Evolutionary conservation across 2,329 filamentous ascomycete genomes (phyloP), one percentile per base, ranked within the genome.

Genomic region (Cladosporium sp.): DNA sequence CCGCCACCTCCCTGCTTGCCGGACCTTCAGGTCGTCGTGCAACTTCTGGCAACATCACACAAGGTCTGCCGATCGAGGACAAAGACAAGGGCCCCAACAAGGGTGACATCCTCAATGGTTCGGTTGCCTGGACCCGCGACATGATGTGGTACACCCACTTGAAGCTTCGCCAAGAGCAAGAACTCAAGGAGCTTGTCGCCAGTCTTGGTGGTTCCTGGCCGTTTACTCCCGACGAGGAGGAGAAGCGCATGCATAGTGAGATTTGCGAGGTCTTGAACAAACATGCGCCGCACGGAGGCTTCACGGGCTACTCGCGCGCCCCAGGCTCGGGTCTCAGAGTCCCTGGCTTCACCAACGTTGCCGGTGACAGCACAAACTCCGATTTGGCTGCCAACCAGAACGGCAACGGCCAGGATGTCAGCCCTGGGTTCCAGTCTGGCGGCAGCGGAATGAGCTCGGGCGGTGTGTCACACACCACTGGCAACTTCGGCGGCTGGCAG

Each of bases 1-100:
- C 89, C 44, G 90, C 90, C 19, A 95, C 91, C 0, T 95, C 91
- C 1, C 82, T 93, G 41, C 80, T 96, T 52, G 91, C 90, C 48
- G 90, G 89, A 13, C 88, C 88, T 19, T 87, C 85, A 58, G 90
- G 89, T 38, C 82, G 90, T 58, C 84, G 91, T 57, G 90, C 90
- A 31, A 62, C 64, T 9, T 82, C 86, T 32, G 83, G 85, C 35
- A 95, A 87, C 66, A 96, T 96, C 63, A 95, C 90, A 5, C 92
- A 92, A 59, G 90, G 91, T 11, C 79, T 97, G 31, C 92, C 93
- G 0, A 81, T 95, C 34, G 93, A 98, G 63, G 93, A 97, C 61
- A 97, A 97, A 69, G 93, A 98, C 73, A 97, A 97, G 68, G 93
- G 93, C 0, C 93, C 93, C 5, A 97, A 97, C 77, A 98, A 98